Conservation (phyloP, 176 grass and related monocot genomes). For the bread wheat (Triticum aestivum) region IWGSC_CS_RefSeq_v2.1 NC_057806.1:176065097-176065596, state of each 20-base stretch:
- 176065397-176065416: not conserved
- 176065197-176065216: not conserved
- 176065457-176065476: not conserved
- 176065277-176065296: too few relatives aligned
- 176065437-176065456: not conserved
- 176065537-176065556: not conserved
- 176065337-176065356: not conserved
- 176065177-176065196: not conserved
- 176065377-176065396: not conserved
- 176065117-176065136: slow-evolving; percentile 1
- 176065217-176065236: not conserved
- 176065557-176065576: not conserved
- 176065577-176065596: not conserved
- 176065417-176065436: not conserved
- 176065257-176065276: too few relatives aligned
- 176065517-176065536: not conserved
- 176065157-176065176: not conserved
- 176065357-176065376: not conserved
- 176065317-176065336: not conserved
- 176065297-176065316: not conserved
- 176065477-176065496: not conserved
- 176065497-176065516: not conserved
- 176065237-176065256: not conserved
- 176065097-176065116: not conserved
- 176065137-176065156: not conserved